Percentiles rank a stretch among this genome's conserved stretches.
Conservation (phyloP, 139 green algal species). For the Volvox reticuliferus region DNA sequence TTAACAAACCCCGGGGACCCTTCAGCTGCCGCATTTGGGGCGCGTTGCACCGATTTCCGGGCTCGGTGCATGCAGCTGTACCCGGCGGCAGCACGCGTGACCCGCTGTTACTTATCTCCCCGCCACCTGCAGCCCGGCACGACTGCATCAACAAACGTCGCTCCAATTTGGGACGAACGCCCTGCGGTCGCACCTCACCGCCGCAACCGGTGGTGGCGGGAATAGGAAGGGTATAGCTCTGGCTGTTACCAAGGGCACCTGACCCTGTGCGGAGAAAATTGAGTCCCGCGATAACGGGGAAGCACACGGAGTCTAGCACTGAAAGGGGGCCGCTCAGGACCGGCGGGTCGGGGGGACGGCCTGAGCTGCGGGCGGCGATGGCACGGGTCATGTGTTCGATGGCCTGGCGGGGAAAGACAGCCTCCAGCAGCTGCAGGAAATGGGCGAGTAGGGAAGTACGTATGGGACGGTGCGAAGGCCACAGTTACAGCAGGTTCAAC, state of each 20-base stretch:
- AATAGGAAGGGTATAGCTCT: background rate
- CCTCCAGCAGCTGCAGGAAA: slow-evolving; percentile 19
- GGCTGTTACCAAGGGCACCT: background rate
- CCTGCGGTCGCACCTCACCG: background rate
- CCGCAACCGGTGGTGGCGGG: background rate
- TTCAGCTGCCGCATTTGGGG: background rate
- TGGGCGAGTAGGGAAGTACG: background rate
- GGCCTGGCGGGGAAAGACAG: slow-evolving; percentile 25
- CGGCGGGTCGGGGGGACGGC: background rate
- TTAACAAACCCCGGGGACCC: background rate
- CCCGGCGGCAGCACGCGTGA: background rate
- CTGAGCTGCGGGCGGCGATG: background rate
- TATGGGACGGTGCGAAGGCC: no score
- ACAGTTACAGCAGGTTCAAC: no score
- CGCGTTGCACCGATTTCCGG: background rate
- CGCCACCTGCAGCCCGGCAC: background rate
- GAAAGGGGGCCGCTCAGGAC: background rate
- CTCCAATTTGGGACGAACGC: background rate
- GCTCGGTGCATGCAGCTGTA: background rate
- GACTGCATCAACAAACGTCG: background rate
- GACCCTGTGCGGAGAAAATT: background rate
- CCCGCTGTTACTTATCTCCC: no score
- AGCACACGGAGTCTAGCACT: background rate
- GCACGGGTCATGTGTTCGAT: slow-evolving; percentile 28
- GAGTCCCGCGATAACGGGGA: background rate